Conservation (phyloP, 768 basidiomycete genomes). For the Russula sp. region DNA sequence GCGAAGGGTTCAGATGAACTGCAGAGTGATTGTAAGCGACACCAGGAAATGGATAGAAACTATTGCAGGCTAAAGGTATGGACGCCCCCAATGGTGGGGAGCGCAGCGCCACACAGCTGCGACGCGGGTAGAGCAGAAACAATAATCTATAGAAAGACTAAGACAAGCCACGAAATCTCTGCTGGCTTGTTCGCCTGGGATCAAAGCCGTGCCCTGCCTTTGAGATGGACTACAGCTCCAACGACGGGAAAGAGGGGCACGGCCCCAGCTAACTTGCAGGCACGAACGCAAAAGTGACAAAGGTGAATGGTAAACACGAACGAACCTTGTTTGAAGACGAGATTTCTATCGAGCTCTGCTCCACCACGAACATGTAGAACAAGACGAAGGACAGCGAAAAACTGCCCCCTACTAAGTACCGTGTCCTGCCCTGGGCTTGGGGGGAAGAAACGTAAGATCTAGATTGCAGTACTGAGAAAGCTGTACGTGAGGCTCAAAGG, state of each 20-base stretch:
- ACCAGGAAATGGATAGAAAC: not conserved
- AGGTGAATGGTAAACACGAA: slow-evolving; percentile 28
- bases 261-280: not conserved
- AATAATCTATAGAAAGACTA: not conserved
- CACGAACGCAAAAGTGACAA: not conserved
- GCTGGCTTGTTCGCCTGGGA: not conserved
- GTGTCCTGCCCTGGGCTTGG: slow-evolving; percentile 48
- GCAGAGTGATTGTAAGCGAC: not conserved
- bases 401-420: slow-evolving; percentile 57
- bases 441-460: slow-evolving; percentile 63
- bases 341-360: slow-evolving; percentile 50
- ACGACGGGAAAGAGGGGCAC: not conserved
- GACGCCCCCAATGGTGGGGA: not conserved
- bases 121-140: not conserved
- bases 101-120: not conserved
- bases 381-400: slow-evolving; percentile 68
- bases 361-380: slow-evolving; percentile 54
- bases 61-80: not conserved
- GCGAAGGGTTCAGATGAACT: slow-evolving; percentile 5
- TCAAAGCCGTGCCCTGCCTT: not conserved
- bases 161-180: not conserved
- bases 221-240: not conserved
- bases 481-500: not conserved
- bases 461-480: not conserved
- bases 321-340: slow-evolving; percentile 74